Evolutionary conservation across 1,284 basidiomycete species (phyloP).

Genomic region (Malassezia caprae): DNA sequence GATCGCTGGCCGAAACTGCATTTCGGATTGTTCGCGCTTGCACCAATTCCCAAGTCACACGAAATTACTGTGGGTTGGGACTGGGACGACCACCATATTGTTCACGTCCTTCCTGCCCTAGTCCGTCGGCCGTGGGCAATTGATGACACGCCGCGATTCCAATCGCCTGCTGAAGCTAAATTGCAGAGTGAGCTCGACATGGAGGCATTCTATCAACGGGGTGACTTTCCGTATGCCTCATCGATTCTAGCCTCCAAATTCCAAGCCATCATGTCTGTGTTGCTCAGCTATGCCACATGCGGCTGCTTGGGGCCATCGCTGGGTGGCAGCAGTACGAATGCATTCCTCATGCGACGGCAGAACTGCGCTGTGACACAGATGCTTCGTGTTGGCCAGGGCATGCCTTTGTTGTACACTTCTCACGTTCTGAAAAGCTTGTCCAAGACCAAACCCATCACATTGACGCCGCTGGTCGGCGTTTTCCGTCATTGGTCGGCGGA

Average conservation of each 20-base stretch:
- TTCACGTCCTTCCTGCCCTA: constrained; percentile 68
- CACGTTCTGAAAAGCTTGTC: constrained; percentile 27
- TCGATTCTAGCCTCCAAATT: constrained; percentile 38
- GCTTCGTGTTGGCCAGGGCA: constrained; percentile 43
- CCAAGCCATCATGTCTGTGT: constrained; percentile 32
- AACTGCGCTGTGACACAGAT: constrained; percentile 47
- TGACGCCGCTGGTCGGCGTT: constrained; percentile 38
- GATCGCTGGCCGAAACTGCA: constrained; percentile 54
- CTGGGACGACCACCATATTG: constrained; percentile 84
- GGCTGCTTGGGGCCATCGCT: constrained; percentile 41
- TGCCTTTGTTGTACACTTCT: constrained; percentile 40
- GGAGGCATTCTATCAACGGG: constrained; percentile 27
- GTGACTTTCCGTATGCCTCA: constrained; percentile 42
- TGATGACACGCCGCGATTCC: constrained; percentile 15
- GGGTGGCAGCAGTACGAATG: constrained; percentile 31
- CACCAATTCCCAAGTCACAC: constrained; percentile 66
- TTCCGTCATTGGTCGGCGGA: constrained; percentile 29
- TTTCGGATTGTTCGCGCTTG: constrained; percentile 73
- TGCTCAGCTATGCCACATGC: constrained; percentile 38
- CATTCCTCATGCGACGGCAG: constrained; percentile 36
- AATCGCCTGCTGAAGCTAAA: constrained; percentile 17
- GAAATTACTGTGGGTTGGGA: constrained; percentile 90
- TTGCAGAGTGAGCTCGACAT: constrained; percentile 21
- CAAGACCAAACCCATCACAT: constrained; percentile 29
- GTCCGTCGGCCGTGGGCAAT: constrained; percentile 51